A percentile compares a stretch with the other conserved stretches of the same genome.
Conservation (phyloP, 2,329 filamentous ascomycete genomes). For the Clarireedia hainanense region DNA sequence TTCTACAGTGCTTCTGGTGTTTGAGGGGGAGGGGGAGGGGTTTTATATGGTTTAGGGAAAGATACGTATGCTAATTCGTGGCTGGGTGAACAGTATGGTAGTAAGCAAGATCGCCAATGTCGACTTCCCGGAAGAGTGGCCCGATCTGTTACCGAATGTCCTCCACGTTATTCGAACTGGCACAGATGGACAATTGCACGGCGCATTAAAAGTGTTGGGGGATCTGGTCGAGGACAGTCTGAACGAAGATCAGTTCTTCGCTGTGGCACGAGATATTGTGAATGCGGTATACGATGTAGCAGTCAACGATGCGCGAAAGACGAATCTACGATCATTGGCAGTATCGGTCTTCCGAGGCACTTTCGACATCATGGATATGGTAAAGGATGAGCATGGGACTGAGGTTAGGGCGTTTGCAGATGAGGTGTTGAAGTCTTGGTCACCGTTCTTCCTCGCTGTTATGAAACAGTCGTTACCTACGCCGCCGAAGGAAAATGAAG, state of each 20-base stretch:
- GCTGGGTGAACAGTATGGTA: conserved; percentile 42
- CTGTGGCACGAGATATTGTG: conserved; percentile 77
- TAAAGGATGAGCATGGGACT: conserved; percentile 83
- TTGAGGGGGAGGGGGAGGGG: neutral
- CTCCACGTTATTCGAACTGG: conserved; percentile 70
- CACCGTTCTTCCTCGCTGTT: conserved; percentile 76
- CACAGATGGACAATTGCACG: conserved; percentile 74
- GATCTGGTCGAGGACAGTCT: conserved; percentile 92
- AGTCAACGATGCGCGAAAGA: conserved; percentile 64
- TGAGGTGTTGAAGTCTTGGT: conserved; percentile 75
- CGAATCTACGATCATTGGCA: conserved; percentile 72
- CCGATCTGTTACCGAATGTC: conserved; percentile 73
- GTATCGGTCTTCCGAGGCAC: conserved; percentile 85
- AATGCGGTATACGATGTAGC: conserved; percentile 78
- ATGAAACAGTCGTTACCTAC: conserved; percentile 67
- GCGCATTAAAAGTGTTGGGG: conserved; percentile 76
- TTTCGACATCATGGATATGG: conserved; percentile 94
- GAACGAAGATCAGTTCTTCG: conserved; percentile 92
- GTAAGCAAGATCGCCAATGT: conserved; percentile 90
- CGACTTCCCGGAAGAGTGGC: conserved; percentile 95
- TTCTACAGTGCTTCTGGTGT: neutral
- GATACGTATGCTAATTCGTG: conserved; percentile 6
- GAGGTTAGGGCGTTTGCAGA: conserved; percentile 87
- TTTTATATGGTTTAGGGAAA: neutral
- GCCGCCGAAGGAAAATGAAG: conserved; percentile 43